These are phyloP conservation scores for Saccharum hybrid DNA, from an alignment of 202 grass and related monocot species.

Conservation along the genomic window DNA sequence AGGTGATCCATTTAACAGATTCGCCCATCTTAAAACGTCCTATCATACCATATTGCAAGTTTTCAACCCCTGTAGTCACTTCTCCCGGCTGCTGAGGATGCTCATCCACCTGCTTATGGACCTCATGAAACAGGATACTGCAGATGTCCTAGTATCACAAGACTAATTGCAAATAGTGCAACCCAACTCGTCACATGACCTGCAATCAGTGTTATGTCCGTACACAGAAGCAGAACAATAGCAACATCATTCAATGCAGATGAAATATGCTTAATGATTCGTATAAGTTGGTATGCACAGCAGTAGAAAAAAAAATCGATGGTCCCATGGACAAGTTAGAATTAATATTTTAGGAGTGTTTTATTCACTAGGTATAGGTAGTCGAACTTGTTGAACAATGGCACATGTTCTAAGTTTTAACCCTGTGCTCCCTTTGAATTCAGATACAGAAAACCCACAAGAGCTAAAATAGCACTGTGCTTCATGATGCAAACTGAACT, in stretches of 20 bases:
- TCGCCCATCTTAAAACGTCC: constrained; percentile 41
- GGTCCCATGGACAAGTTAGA: background rate
- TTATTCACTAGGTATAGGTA: background rate
- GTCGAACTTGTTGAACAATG: background rate
- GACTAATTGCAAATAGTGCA: constrained; percentile 35
- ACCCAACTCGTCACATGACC: constrained; percentile 34
- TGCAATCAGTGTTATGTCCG: constrained; percentile 43
- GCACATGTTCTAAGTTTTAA: background rate
- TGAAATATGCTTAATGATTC: background rate
- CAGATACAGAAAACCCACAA: background rate
- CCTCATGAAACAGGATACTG: constrained; percentile 32
- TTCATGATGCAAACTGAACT: constrained; percentile 1
- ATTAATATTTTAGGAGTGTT: background rate
- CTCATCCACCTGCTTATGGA: constrained; percentile 38
- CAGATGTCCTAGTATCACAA: constrained; percentile 39
- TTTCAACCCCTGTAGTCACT: constrained; percentile 25
- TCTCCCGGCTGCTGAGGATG: constrained; percentile 11
- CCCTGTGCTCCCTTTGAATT: background rate
- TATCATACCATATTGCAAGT: constrained; percentile 66
- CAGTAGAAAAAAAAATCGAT: background rate
- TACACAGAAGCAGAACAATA: constrained; percentile 15
- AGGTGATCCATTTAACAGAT: constrained; percentile 19
- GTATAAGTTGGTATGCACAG: background rate
- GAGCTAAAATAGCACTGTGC: background rate
- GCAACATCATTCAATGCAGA: background rate